phyloP scores from a whole-genome alignment of 2,329 filamentous ascomycete species.

The Fusarium duplospermum region DNA sequence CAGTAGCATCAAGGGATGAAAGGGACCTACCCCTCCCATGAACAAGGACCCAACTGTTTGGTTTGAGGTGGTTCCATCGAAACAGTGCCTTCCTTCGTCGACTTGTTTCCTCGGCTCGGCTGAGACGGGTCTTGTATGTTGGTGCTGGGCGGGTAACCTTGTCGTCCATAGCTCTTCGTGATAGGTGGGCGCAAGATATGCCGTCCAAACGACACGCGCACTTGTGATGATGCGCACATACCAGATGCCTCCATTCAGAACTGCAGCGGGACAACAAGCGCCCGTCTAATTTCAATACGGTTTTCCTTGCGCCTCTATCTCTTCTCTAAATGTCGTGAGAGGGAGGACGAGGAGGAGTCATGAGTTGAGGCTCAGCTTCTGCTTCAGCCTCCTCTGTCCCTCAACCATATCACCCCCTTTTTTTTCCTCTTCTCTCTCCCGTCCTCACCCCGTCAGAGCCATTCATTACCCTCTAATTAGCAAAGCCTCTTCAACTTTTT shows the following conservation, averaged over 20 bases:
- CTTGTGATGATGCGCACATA: slow-evolving; percentile 32
- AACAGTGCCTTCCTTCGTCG: slow-evolving; percentile 33
- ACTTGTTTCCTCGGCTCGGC: slow-evolving; percentile 17
- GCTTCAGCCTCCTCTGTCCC: neutral
- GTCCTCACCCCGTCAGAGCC: neutral
- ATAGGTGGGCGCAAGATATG: slow-evolving; percentile 47
- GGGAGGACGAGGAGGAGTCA: neutral
- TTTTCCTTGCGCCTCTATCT: slow-evolving; percentile 25
- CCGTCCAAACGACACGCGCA: slow-evolving; percentile 32
- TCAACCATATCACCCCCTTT: neutral
- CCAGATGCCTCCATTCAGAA: slow-evolving; percentile 33
- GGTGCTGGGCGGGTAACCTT: slow-evolving; percentile 17
- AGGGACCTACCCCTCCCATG: neutral
- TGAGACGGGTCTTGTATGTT: slow-evolving; percentile 33
- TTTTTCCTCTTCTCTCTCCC: neutral
- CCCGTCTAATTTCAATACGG: slow-evolving; percentile 35
- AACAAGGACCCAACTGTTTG: slow-evolving; percentile 42
- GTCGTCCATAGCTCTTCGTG: slow-evolving; percentile 32
- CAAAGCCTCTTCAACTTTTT: neutral
- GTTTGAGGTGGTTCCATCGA: slow-evolving; percentile 48
- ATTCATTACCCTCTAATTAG: neutral
- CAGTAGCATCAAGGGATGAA: neutral
- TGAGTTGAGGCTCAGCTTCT: neutral
- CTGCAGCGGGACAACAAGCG: slow-evolving; percentile 27
- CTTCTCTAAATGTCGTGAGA: neutral